Conservation (phyloP, 2,329 filamentous ascomycete species). For the Fonsecaea erecta region DNA sequence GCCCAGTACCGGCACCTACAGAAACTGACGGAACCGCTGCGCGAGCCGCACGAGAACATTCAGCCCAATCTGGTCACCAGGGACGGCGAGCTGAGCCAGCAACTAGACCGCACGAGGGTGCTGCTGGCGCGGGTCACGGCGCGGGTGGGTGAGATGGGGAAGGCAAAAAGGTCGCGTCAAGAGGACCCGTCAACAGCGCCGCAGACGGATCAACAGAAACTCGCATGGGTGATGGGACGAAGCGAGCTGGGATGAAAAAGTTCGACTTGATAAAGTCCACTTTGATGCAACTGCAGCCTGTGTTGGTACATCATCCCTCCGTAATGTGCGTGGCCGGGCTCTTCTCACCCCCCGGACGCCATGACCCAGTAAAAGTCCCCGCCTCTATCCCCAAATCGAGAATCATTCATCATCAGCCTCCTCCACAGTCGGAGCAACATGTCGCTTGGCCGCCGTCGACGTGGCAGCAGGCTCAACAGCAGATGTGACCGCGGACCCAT, state of each 20-base stretch:
- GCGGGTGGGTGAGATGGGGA: slow-evolving; percentile 16
- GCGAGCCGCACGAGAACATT: slow-evolving; percentile 54
- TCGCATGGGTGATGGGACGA: slow-evolving; percentile 47
- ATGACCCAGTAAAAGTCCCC: slow-evolving; percentile 2
- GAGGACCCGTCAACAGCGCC: slow-evolving; percentile 22
- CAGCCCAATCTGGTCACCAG: slow-evolving; percentile 61
- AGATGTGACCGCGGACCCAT: slow-evolving; percentile 33
- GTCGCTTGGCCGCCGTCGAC: slow-evolving; percentile 37
- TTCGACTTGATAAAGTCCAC: background rate
- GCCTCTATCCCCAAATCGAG: background rate
- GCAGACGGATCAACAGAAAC: slow-evolving; percentile 39
- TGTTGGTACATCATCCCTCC: slow-evolving; percentile 13
- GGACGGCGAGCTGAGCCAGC: slow-evolving; percentile 56
- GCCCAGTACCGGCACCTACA: slow-evolving; percentile 54
- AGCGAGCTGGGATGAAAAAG: background rate
- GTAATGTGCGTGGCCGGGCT: background rate
- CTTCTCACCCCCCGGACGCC: slow-evolving; percentile 13
- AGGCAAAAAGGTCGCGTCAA: slow-evolving; percentile 15
- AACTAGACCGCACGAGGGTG: slow-evolving; percentile 57
- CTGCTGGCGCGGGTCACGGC: slow-evolving; percentile 51
- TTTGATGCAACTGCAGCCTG: background rate
- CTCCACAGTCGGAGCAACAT: slow-evolving; percentile 38
- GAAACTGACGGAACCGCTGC: slow-evolving; percentile 55
- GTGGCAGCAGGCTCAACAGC: slow-evolving; percentile 44
- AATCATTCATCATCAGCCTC: slow-evolving; percentile 38